Evolutionary conservation across 23 red algal genomes (phyloP).

Genomic region (Cyanidiococcus yangmingshanensis): DNA sequence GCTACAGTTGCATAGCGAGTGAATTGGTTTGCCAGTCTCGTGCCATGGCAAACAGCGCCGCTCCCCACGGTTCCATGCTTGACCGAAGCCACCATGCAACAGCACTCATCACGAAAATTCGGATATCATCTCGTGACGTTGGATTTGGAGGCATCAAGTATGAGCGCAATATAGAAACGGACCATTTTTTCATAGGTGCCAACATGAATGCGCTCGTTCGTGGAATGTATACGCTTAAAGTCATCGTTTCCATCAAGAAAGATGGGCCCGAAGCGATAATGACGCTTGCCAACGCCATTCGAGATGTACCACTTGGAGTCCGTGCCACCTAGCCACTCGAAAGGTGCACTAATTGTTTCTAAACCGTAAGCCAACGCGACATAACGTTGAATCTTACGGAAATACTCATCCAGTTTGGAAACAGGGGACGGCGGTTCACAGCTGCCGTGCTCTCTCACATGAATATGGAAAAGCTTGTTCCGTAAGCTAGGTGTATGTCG

Average conservation of each 20-base stretch:
- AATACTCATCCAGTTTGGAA: background rate
- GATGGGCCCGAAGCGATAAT: slow-evolving; percentile 12
- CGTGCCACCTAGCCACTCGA: background rate
- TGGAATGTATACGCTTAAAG: background rate
- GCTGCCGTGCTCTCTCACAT: background rate
- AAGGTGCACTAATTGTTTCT: slow-evolving; percentile 2
- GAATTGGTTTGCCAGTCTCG: too few species aligned
- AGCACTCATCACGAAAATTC: too few species aligned
- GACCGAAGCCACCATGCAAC: too few species aligned
- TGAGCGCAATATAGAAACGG: background rate
- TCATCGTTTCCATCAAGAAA: background rate
- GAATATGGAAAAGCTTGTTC: too few species aligned
- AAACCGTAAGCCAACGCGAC: background rate
- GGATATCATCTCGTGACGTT: too few species aligned
- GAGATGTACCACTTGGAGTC: background rate
- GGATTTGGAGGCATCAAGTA: background rate
- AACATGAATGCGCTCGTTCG: slow-evolving; percentile 14
- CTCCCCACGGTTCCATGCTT: too few species aligned
- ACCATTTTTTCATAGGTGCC: slow-evolving; percentile 5
- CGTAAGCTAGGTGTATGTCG: background rate
- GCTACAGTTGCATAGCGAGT: too few species aligned
- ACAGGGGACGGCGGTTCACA: background rate
- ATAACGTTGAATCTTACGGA: background rate
- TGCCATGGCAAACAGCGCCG: too few species aligned
- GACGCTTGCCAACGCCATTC: background rate